Percentiles rank a stretch among this genome's conserved stretches.
Evolutionary conservation across 2,329 filamentous ascomycete species (phyloP).

Genomic region (Xenosphaeropsis pyriputrescens): DNA sequence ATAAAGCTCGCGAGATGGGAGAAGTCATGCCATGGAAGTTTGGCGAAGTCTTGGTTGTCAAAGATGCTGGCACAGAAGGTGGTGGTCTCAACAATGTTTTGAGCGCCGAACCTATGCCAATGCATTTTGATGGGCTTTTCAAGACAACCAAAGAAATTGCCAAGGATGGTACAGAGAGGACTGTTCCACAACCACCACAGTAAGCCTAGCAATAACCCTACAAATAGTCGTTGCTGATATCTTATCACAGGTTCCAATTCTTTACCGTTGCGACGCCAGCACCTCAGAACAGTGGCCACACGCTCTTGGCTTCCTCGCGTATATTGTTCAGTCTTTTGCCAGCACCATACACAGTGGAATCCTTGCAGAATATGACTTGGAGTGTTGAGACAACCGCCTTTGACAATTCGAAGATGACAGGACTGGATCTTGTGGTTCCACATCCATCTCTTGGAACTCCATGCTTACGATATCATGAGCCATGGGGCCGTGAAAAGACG

Average conservation of each 20-base stretch:
- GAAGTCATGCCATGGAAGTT: conserved; percentile 35
- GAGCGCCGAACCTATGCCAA: conserved; percentile 38
- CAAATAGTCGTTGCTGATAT: neutral
- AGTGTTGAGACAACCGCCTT: conserved; percentile 32
- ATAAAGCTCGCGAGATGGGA: conserved; percentile 31
- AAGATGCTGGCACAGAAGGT: conserved; percentile 28
- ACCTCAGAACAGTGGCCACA: conserved; percentile 35
- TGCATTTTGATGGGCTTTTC: conserved; percentile 42
- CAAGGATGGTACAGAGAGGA: conserved; percentile 23
- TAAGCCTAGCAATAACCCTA: conserved; percentile 11
- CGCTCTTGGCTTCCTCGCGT: conserved; percentile 35
- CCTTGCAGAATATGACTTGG: conserved; percentile 21
- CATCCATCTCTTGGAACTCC: conserved; percentile 29
- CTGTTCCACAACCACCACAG: conserved; percentile 26
- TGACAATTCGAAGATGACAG: conserved; percentile 24
- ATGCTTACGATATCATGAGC: conserved; percentile 38
- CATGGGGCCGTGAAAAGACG: conserved; percentile 36
- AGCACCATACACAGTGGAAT: conserved; percentile 18
- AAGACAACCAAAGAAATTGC: conserved; percentile 28
- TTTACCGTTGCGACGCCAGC: conserved; percentile 31
- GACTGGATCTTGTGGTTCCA: conserved; percentile 26
- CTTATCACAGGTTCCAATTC: conserved; percentile 29
- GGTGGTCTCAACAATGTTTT: conserved; percentile 35
- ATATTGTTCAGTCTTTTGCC: conserved; percentile 32
- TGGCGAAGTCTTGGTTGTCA: conserved; percentile 33